Evolutionary conservation across 2,329 filamentous ascomycete species (phyloP), one percentile per base, ranked within the genome.

Genomic region (Periglandula ipomoeae): DNA sequence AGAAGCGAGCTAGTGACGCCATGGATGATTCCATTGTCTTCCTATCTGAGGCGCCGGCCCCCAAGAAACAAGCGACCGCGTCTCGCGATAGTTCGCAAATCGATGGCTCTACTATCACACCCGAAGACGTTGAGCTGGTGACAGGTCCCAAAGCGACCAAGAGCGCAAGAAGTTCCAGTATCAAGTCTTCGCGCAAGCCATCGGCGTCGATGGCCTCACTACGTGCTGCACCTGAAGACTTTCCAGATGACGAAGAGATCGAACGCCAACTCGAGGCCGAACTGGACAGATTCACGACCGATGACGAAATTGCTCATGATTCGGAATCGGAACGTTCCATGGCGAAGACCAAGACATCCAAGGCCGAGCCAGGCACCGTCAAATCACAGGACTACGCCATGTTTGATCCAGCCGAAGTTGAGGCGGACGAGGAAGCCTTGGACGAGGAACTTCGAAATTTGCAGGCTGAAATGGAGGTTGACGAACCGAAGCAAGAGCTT

Each of bases 211-310:
- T 72, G 30, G 66, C 69, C 26, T 75, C 78, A 2, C 50, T 69
- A 4, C 60, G 61, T 32, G 61, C 58, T 3, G 62, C 68, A 5
- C 59, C 70, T n/a, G 65, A 66, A 15, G 64, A 64, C 4, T 64
- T 77, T 10, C 74, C 76, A 0, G 72, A 79, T 48, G 81, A 87
- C 52, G 77, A 81, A 1, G 82, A 85, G 53, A 75, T 87, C 34
- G 81, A 87, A 46, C 75, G 76, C 20, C 79, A 79, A 44, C 68
- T 87, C 1, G 76, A 85, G 57, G 80, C 77, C 2, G 84, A 85
- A 50, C 71, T 87, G 9, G 78, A 83, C 39, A 69, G 72, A 26
- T 76, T 73, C 1, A 59, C 76, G 23, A 74, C 71, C 2, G 75
- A 82, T 26, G 73, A 76, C 13, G 78, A 72, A 30, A 62, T 72